Conservation (phyloP, 257 asterid genomes). For the Solanum stenotomum region DNA sequence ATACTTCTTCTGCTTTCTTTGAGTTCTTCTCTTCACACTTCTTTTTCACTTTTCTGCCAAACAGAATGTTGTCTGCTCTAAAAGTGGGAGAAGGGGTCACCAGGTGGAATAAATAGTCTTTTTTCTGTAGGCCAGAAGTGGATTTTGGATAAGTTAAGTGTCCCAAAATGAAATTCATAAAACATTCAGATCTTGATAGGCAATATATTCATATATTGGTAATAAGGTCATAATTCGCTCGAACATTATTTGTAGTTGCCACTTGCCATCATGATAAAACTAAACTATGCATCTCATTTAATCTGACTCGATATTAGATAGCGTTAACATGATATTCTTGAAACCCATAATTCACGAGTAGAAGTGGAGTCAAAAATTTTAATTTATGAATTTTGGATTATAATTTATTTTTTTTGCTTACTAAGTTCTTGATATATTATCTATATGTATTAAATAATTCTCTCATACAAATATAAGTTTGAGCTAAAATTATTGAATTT, state of each 20-base stretch:
- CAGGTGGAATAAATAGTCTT: neutral
- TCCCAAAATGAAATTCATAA: neutral
- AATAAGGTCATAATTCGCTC: neutral
- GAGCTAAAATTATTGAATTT: neutral
- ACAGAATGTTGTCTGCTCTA: neutral
- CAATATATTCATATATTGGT: neutral
- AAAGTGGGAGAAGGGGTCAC: neutral
- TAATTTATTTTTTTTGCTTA: neutral
- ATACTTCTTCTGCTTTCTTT: neutral
- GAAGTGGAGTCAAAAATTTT: fast-evolving
- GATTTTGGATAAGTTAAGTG: neutral
- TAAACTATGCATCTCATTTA: neutral
- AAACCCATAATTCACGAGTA: neutral
- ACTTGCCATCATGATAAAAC: neutral
- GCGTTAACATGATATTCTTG: neutral
- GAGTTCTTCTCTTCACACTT: neutral
- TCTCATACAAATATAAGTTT: neutral
- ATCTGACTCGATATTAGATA: neutral
- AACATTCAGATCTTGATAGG: neutral
- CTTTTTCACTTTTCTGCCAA: neutral
- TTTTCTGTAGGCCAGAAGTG: neutral
- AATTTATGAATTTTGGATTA: neutral
- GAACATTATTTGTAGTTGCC: neutral
- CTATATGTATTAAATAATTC: neutral
- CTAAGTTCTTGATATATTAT: neutral